These are phyloP conservation scores for Elsinoe arachidis DNA, from an alignment of 2,329 filamentous ascomycete genomes.

Conservation along the genomic window DNA sequence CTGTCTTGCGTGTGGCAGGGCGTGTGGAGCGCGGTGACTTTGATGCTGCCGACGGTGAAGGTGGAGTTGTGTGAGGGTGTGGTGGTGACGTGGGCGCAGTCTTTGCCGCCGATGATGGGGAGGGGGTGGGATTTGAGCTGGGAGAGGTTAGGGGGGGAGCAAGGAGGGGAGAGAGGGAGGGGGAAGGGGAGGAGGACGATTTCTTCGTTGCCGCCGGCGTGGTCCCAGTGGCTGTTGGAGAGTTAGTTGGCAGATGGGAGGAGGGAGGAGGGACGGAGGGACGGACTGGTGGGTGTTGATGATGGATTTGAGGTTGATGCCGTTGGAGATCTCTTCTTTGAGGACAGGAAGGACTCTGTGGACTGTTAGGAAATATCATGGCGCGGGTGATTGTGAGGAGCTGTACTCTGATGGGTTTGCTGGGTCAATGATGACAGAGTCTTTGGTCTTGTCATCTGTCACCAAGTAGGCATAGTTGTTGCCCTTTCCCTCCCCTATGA, in stretches of 20 bases:
- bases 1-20: constrained; percentile 98
- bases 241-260: background rate
- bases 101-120: constrained; percentile 76
- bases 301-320: constrained; percentile 78
- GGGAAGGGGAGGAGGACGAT: constrained; percentile 46
- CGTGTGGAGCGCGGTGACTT: constrained; percentile 81
- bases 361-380: background rate
- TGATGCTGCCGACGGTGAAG: constrained; percentile 77
- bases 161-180: background rate
- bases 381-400: no score
- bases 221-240: constrained; percentile 72
- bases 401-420: constrained; percentile 65
- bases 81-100: constrained; percentile 70
- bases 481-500: constrained; percentile 61
- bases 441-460: constrained; percentile 41
- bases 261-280: background rate
- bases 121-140: constrained; percentile 55
- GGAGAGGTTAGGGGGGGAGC: background rate
- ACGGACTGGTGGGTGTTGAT: constrained; percentile 94
- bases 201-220: constrained; percentile 82
- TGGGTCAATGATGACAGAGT: constrained; percentile 62
- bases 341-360: constrained; percentile 54
- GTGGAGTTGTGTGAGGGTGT: constrained; percentile 67
- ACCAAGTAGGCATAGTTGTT: constrained; percentile 75
- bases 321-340: constrained; percentile 61